These are phyloP conservation scores for Asterochloris erici DNA, from an alignment of 139 green algal genomes.

Conservation along the genomic window DNA sequence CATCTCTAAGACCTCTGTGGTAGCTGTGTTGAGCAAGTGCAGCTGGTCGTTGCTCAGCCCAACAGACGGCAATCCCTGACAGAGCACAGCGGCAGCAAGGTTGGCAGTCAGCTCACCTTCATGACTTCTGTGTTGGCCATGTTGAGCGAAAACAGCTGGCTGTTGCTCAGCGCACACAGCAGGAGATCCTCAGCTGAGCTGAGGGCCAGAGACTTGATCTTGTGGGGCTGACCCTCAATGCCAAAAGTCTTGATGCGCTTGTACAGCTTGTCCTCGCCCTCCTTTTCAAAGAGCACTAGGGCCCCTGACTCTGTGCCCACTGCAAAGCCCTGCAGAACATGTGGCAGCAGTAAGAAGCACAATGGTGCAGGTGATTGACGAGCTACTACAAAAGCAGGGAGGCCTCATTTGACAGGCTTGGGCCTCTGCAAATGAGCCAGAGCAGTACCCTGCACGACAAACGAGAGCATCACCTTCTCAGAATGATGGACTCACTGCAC, in stretches of 20 bases:
- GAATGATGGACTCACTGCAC: no score
- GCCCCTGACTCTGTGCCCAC: conserved; percentile 48
- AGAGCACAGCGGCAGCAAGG: neutral
- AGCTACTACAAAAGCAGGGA: no score
- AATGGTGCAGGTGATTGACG: no score
- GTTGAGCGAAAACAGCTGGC: conserved; percentile 63
- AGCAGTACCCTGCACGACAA: no score
- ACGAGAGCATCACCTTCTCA: no score
- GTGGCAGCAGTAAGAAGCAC: no score
- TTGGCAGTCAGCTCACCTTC: conserved; percentile 13
- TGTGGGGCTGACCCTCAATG: conserved; percentile 42
- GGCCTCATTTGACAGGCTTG: no score
- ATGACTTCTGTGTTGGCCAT: conserved; percentile 72
- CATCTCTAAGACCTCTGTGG: neutral
- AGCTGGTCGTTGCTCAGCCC: neutral
- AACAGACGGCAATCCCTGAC: neutral
- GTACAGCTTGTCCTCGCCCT: conserved; percentile 64
- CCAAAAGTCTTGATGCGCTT: conserved; percentile 39
- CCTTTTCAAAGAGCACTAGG: conserved; percentile 65
- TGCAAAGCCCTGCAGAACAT: conserved; percentile 57
- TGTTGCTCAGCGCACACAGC: conserved; percentile 56
- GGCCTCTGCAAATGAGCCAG: no score
- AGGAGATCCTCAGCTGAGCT: conserved; percentile 73
- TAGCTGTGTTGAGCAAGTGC: neutral
- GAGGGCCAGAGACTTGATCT: conserved; percentile 18